Percentiles rank a stretch among this genome's conserved stretches.
Conservation (phyloP, 371 early-diverging fungal species). For the Syncephalastrum sp. region DNA sequence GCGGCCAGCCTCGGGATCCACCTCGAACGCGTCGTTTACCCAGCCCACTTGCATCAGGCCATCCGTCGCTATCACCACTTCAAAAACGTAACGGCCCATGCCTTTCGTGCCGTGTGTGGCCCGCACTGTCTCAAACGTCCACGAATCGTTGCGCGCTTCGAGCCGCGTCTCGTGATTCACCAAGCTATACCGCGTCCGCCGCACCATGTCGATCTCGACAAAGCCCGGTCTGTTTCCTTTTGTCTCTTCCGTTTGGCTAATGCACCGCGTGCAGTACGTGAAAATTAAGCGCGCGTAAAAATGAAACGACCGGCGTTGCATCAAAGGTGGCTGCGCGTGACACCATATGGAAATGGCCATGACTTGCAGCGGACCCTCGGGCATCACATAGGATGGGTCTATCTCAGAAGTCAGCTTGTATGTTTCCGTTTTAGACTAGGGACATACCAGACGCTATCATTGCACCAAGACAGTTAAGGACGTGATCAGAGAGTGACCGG, state of each 20-base stretch:
- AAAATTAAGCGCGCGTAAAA: conserved; percentile 40
- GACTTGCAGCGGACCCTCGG: conserved; percentile 21
- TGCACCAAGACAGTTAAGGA: conserved; percentile 35
- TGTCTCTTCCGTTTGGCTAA: conserved; percentile 3
- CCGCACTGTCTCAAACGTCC: conserved; percentile 75
- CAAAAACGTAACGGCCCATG: conserved; percentile 46
- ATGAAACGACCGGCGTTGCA: conserved; percentile 21
- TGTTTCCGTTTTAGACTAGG: background rate
- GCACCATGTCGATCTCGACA: conserved; percentile 31
- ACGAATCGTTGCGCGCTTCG: conserved; percentile 47
- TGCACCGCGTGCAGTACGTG: conserved; percentile 25
- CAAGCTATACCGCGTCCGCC: conserved; percentile 33
- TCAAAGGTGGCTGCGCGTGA: conserved; percentile 13
- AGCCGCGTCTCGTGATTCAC: conserved; percentile 32
- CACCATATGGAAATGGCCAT: conserved; percentile 34
- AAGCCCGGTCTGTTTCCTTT: conserved; percentile 15
- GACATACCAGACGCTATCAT: conserved; percentile 25
- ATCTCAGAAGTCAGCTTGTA: background rate
- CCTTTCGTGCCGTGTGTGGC: conserved; percentile 37
- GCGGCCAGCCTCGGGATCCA: conserved; percentile 69
- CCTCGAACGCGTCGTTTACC: conserved; percentile 47
- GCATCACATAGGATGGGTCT: conserved; percentile 22
- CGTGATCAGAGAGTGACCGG: conserved; percentile 27
- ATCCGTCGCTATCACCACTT: conserved; percentile 54
- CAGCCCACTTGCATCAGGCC: conserved; percentile 79